Percentiles rank a stretch among this genome's conserved stretches.
Evolutionary conservation across 345 rosid species (phyloP).

Genomic region (Rhodamnia rubescens): DNA sequence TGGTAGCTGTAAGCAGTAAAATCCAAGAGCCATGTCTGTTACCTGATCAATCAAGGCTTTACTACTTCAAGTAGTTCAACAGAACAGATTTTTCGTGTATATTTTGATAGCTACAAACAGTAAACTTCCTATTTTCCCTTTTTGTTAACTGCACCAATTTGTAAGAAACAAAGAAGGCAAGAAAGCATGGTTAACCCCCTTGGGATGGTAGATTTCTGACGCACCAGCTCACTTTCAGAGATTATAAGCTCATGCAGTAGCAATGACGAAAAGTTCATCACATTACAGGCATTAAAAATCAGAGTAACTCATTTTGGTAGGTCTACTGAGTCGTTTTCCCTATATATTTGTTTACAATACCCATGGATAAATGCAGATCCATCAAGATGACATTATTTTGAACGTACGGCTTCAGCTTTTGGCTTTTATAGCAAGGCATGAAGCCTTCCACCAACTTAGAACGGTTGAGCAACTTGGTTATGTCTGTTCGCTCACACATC

Average conservation of each 20-base stretch:
- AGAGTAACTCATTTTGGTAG: neutral
- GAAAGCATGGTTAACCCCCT: neutral
- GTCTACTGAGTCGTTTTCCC: neutral
- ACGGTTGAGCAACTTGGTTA: slow-evolving; percentile 95
- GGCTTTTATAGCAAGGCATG: slow-evolving; percentile 66
- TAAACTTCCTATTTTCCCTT: neutral
- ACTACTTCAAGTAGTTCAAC: neutral
- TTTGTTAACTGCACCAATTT: neutral
- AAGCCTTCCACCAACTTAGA: slow-evolving; percentile 92
- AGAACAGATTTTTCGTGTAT: neutral
- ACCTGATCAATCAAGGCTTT: neutral
- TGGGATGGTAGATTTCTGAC: neutral
- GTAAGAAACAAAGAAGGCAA: neutral
- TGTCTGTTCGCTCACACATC: slow-evolving; percentile 47
- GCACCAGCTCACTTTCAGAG: neutral
- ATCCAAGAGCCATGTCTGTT: neutral
- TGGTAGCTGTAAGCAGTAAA: neutral
- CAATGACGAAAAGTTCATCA: neutral
- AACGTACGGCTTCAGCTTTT: slow-evolving; percentile 73
- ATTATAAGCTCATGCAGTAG: neutral
- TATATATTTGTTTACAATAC: neutral
- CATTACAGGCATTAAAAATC: neutral
- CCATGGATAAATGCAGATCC: slow-evolving; percentile 33
- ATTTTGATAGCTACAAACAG: neutral
- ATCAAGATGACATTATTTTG: slow-evolving; percentile 61